Conservation (phyloP, 176 grass and related monocot species). For the Hordeum marinum region DNA sequence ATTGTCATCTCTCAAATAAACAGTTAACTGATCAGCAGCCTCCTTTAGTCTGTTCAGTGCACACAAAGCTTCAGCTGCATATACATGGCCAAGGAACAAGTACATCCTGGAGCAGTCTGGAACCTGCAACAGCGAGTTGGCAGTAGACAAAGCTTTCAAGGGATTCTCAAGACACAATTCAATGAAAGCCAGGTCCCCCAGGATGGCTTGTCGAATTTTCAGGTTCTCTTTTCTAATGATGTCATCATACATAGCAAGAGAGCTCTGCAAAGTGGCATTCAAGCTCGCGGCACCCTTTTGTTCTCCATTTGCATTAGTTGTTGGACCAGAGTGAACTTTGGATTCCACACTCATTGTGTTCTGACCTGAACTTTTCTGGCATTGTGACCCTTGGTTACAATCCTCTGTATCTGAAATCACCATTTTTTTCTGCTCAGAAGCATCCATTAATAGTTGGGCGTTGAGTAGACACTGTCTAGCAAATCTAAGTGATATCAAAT, state of each 20-base stretch:
- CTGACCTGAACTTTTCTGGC: slow-evolving; percentile 36
- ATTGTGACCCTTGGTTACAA: slow-evolving; percentile 28
- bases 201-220: slow-evolving; percentile 61
- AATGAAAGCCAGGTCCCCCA: slow-evolving; percentile 71
- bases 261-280: slow-evolving; percentile 57
- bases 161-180: slow-evolving; percentile 82
- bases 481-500: slow-evolving; percentile 59
- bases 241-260: slow-evolving; percentile 55
- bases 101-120: slow-evolving; percentile 69
- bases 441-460: slow-evolving; percentile 56
- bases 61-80: slow-evolving; percentile 81
- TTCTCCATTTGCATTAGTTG: slow-evolving; percentile 53
- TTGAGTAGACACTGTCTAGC: slow-evolving; percentile 74
- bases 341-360: slow-evolving; percentile 36
- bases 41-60: slow-evolving; percentile 61
- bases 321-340: slow-evolving; percentile 38
- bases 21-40: slow-evolving; percentile 61
- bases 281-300: slow-evolving; percentile 37
- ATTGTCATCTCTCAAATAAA: slow-evolving; percentile 65
- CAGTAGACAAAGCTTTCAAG: slow-evolving; percentile 60
- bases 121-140: slow-evolving; percentile 51
- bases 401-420: slow-evolving; percentile 28
- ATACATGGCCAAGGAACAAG: slow-evolving; percentile 67
- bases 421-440: slow-evolving; percentile 26
- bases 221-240: slow-evolving; percentile 66